A percentile compares a stretch with the other conserved stretches of the same genome.
Conservation (phyloP, 306 rosid genomes). For the Ceratonia siliqua region DNA sequence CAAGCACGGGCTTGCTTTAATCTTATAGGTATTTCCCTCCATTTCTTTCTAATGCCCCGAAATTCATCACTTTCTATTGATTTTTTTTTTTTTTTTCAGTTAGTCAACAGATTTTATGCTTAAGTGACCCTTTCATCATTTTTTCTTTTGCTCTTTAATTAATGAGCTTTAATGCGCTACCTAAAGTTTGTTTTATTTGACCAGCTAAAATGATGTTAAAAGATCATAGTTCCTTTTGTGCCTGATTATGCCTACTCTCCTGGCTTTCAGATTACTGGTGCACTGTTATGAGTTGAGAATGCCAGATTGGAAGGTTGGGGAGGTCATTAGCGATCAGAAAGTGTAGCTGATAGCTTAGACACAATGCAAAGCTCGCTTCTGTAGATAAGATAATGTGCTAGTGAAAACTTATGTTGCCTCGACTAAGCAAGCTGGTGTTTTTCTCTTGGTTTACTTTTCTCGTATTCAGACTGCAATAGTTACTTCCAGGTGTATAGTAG, state of each 20-base stretch:
- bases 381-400: background rate
- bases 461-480: background rate
- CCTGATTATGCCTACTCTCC: background rate
- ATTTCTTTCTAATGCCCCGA: background rate
- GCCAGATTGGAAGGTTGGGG: background rate
- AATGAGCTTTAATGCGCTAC: background rate
- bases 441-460: background rate
- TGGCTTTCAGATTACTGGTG: constrained; percentile 5
- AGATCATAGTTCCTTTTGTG: background rate
- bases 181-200: background rate
- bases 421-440: background rate
- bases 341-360: constrained; percentile 6
- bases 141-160: background rate
- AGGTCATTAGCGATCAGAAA: background rate
- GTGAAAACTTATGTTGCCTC: background rate
- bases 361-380: background rate
- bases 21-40: background rate
- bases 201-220: background rate
- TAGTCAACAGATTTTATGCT: background rate
- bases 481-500: background rate
- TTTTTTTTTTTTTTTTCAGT: background rate
- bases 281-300: background rate
- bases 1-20: background rate
- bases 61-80: background rate
- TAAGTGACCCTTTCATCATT: background rate